Conservation (phyloP, 106 monocot species). For the Acorus calamus region DNA sequence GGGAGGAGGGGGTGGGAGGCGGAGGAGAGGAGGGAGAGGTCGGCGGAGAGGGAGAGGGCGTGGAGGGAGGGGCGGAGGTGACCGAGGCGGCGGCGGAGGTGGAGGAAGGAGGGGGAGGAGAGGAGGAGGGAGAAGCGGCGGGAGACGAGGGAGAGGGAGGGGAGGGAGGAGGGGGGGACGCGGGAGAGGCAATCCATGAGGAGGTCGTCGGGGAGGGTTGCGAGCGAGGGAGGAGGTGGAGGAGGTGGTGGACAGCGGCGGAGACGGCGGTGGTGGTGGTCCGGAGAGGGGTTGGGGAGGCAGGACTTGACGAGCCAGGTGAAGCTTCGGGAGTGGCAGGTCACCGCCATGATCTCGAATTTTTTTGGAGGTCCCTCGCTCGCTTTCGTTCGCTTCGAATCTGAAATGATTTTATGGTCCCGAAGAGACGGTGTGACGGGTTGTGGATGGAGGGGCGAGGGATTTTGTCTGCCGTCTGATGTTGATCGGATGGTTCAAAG, state of each 20-base stretch:
- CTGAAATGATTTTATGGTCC: too few species aligned
- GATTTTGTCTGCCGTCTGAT: too few species aligned
- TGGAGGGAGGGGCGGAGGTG: constrained; percentile 11
- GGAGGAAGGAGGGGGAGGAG: constrained; percentile 28
- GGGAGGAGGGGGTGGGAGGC: constrained; percentile 15
- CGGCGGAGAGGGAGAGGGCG: constrained; percentile 23
- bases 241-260: constrained; percentile 6
- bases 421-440: too few species aligned
- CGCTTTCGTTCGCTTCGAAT: neutral
- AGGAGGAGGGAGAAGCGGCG: constrained; percentile 51
- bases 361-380: neutral
- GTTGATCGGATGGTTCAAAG: too few species aligned
- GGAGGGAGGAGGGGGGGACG: constrained; percentile 46
- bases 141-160: constrained; percentile 42
- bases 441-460: too few species aligned
- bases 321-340: constrained; percentile 59
- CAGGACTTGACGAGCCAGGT: constrained; percentile 78
- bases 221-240: constrained; percentile 16
- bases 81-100: constrained; percentile 30
- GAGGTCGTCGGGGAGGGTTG: constrained; percentile 60
- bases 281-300: constrained; percentile 39
- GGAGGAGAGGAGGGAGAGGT: constrained; percentile 15
- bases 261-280: constrained; percentile 17
- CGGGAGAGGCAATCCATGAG: constrained; percentile 52
- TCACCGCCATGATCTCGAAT: constrained; percentile 25